phyloP scores from a whole-genome alignment of 2,329 filamentous ascomycete genomes.

The Penicillium occitanis region DNA sequence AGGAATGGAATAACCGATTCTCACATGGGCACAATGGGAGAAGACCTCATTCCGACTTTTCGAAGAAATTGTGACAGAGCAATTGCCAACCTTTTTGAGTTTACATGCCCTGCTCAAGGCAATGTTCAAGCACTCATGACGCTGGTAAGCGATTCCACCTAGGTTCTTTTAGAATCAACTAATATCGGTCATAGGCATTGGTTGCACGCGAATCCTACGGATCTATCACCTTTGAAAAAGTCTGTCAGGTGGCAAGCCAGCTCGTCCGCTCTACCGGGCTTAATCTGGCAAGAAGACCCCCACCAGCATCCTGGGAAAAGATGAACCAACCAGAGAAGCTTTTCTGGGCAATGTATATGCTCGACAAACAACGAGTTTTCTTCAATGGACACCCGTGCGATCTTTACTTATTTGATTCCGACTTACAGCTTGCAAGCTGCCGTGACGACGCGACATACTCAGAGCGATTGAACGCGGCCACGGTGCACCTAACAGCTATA shows the following conservation, averaged over 20 bases:
- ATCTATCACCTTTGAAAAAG: constrained; percentile 7
- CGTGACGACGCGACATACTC: constrained; percentile 1
- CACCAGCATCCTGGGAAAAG: neutral
- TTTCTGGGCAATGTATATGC: constrained; percentile 12
- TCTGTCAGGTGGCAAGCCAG: constrained; percentile 13
- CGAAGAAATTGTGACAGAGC: constrained; percentile 10
- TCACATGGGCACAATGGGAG: constrained; percentile 9
- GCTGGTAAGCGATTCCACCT: neutral
- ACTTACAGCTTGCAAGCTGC: constrained; percentile 5
- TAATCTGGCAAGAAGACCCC: neutral
- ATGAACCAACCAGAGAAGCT: constrained; percentile 3
- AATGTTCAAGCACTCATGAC: constrained; percentile 14
- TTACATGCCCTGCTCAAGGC: neutral
- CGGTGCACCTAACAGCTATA: neutral
- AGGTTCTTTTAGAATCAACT: neutral
- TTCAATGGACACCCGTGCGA: constrained; percentile 15
- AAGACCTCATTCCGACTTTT: constrained; percentile 13
- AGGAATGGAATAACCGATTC: neutral
- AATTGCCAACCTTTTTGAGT: constrained; percentile 7
- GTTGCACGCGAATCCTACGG: constrained; percentile 12
- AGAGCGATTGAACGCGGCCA: neutral
- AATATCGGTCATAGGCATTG: constrained; percentile 4
- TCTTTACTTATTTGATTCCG: constrained; percentile 16
- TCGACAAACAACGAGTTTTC: constrained; percentile 15
- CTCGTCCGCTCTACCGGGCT: constrained; percentile 3